Evolutionary conservation across 257 asterid genomes (phyloP), one percentile per base, ranked within the genome.

Genomic region (Osmanthus fragrans): DNA sequence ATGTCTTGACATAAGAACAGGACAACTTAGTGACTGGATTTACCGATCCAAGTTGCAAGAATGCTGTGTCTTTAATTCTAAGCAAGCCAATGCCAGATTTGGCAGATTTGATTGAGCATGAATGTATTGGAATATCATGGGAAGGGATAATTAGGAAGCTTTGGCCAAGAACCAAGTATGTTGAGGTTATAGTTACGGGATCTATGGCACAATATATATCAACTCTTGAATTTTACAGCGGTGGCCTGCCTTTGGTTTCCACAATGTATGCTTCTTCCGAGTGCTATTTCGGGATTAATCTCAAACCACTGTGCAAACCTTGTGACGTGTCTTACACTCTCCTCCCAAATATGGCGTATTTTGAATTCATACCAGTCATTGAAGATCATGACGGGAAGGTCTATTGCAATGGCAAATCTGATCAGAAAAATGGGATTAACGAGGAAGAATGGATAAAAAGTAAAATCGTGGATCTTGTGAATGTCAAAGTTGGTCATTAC

Each of bases 261-360:
- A 90, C 98, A 11, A 94, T 92, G 98, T 94, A 94, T 65, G 98
- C 98, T 29, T 94, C 98, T 0, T 94, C 98, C 0, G 98, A 94
- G 85, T 94, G 98, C 32, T 94, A 90, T 18, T 94, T 94, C 21
- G 98, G 97, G 7, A 90, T 94, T 21, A 94, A 94, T n/a, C 86
- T 94, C 2, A 86, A 94, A 70, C 98, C 98, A 0, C 88, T 94
- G 19, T 87, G 97, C 75, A 88, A 86, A 73, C 98, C 98, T 1
- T 82, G 89, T 51, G 93, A 92, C 0, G 98, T 94, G 4, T 79
- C 96, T 4, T 94, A 94, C 77, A 94, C 98, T 12, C 93, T 94
- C 72, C 89, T 94, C 21, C 98, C 98, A 5, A 88, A 86, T 70
- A 87, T 94, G 92, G 93, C 87, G 73, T 94, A 94, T 51, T 94